A percentile compares a stretch with the other conserved stretches of the same genome.
Conservation (phyloP, 2,329 filamentous ascomycete species). For the Penicillium griseofulvum region DNA sequence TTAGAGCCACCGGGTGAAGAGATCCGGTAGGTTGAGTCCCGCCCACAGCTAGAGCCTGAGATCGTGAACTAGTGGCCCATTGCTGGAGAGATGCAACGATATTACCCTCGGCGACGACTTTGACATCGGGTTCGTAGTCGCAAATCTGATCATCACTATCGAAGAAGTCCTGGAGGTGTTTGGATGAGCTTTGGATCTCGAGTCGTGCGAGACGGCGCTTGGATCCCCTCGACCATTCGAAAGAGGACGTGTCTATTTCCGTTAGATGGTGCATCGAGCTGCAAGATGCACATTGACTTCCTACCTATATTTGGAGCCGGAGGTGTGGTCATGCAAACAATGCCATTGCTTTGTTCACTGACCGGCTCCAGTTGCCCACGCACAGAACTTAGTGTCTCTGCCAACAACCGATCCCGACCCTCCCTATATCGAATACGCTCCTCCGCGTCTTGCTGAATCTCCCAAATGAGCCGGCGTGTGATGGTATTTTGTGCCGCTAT, state of each 20-base stretch:
- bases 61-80: conserved; percentile 34
- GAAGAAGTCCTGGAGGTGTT: conserved; percentile 38
- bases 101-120: conserved; percentile 28
- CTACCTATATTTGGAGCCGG: conserved; percentile 33
- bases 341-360: conserved; percentile 28
- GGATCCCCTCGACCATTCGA: conserved; percentile 31
- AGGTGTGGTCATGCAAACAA: conserved; percentile 33
- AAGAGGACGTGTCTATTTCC: conserved; percentile 25
- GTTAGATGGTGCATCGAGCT: conserved; percentile 11
- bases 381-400: conserved; percentile 26
- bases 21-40: conserved; percentile 26
- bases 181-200: conserved; percentile 35
- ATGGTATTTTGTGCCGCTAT: conserved; percentile 37
- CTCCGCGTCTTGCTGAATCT: conserved; percentile 35
- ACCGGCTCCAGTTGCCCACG: conserved; percentile 24
- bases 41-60: conserved; percentile 34
- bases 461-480: conserved; percentile 38
- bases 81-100: conserved; percentile 32
- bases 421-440: conserved; percentile 27
- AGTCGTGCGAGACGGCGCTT: conserved; percentile 36
- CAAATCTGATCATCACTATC: conserved; percentile 36
- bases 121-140: conserved; percentile 27
- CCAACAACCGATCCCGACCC: conserved; percentile 27
- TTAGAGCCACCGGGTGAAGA: conserved; percentile 29
- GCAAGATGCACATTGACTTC: background rate